Evolutionary conservation across 345 rosid species (phyloP), one percentile per base, ranked within the genome.

Genomic region (Erysimum cheiranthoides): DNA sequence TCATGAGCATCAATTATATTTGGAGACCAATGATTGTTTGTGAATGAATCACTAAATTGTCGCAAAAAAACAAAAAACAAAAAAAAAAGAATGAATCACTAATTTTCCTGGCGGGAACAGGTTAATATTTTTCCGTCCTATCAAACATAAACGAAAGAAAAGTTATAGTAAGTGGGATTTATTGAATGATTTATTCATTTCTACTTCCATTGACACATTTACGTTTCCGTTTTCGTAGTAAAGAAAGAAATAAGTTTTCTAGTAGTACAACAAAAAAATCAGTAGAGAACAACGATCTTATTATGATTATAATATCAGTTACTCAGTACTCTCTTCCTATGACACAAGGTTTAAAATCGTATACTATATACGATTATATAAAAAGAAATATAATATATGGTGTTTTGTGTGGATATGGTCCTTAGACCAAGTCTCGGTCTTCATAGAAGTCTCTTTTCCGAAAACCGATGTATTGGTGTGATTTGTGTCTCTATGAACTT

Each of bases 341-440:
- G 56, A 60, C 10, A 67, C 78, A 40, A 39, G 53, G 28, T 60
- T 47, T 25, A 58, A 47, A 49, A 65, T 54, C 62, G 58, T 54
- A 65, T 46, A 42, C 8, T 43, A 53, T 34, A 76, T 53, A 39
- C 2, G 16, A 52, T 11, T 36, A 28, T 12, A 36, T 8, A 32
- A 3, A 60, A 18, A 56, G 10, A 6, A 58, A 21, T 49, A 21
- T 6, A 10, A 62, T 52, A 69, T 34, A 32, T 40, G 30, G 54
- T 68, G 16, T 46, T 49, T 61, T 32, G 74, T 35, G 62, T 65
- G 68, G 73, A 39, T 77, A 71, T 78, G 68, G 73, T 64, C 72
- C 39, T 49, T 71, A 78, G 73, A 77, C 77, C 73, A 71, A 71
- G 71, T 78, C 77, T 65, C 35, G 81, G 81, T 65, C 73, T 77